These are phyloP conservation scores for Geotrichum restrictum DNA, from an alignment of 1,139 yeast genomes.

Conservation along the genomic window DNA sequence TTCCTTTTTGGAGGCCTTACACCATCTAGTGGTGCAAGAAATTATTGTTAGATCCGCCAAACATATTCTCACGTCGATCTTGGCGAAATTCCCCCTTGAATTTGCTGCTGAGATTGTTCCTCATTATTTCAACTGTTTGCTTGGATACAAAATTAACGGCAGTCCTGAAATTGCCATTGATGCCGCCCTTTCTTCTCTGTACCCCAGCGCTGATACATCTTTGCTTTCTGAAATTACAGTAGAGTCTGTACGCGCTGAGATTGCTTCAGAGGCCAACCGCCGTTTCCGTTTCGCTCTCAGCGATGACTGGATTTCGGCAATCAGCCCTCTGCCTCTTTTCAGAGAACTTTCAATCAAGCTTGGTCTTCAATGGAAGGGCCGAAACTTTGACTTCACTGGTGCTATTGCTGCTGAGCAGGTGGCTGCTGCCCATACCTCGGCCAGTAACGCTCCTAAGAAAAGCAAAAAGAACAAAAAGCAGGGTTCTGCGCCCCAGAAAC, in stretches of 20 bases:
- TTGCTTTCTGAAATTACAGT: constrained; percentile 49
- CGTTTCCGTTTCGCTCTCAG: constrained; percentile 59
- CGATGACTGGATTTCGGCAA: constrained; percentile 44
- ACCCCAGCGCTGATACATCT: constrained; percentile 41
- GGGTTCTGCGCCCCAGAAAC: constrained; percentile 33
- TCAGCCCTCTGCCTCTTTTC: constrained; percentile 44
- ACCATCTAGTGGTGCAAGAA: constrained; percentile 55
- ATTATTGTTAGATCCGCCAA: constrained; percentile 76
- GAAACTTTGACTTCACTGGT: constrained; percentile 45
- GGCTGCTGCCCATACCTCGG: constrained; percentile 30
- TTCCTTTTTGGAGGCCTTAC: constrained; percentile 19
- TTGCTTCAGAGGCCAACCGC: constrained; percentile 49
- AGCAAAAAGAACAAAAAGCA: constrained; percentile 45
- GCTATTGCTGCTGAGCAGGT: constrained; percentile 38
- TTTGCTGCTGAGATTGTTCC: constrained; percentile 58
- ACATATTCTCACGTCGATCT: constrained; percentile 58
- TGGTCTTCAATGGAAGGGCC: constrained; percentile 82
- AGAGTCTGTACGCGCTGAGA: constrained; percentile 43
- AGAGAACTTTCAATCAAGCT: constrained; percentile 71
- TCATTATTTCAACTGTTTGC: constrained; percentile 69
- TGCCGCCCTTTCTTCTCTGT: constrained; percentile 36
- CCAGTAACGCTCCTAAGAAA: constrained; percentile 26
- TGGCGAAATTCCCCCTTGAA: constrained; percentile 50
- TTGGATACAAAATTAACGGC: constrained; percentile 31
- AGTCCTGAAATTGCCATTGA: constrained; percentile 22